Base-by-base conservation (phyloP, 768 basidiomycete genomes). In the Phlegmacium glaucopus region DNA sequence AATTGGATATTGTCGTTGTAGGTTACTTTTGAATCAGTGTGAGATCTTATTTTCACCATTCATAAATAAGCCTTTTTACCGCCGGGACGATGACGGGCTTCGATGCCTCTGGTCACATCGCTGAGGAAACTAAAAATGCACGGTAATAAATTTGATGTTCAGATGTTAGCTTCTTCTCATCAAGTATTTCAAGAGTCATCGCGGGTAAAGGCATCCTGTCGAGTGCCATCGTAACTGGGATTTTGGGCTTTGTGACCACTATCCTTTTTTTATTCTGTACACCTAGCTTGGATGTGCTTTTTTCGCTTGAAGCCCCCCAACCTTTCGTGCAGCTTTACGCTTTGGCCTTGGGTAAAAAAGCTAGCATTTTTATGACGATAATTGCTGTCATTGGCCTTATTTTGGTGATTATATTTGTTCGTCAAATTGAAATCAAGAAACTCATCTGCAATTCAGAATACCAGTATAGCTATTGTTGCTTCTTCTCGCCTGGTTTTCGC, bases 1-100 rank as follows among this genome's bases (percentile, higher is more conserved):
- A 94, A 94, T 58, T 95, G 90, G 90, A 77, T 91, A 12, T 66
- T 96, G 32, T 90, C 86, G 4, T 90, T 91, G 90, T 90, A 55
- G 22, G 65, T 56, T 17, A 42, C 17, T 41, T 16, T 38, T 15
- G 39, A 30, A 15, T 48, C 27, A 12, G 17, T 12, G 8, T 30
- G 26, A 25, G 34, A 10, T 26, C 27, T 41, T 12, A n/a, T 35
- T 27, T 26, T 42, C 45, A 51, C 45, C 45, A 27, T 53, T 37
- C 38, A 44, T 42, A 46, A 90, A 44, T 42, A 46, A 90, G 87
- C 72, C 73, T 94, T 16, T 93, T 91, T 65, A 87, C 90, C 1
- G 83, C 91, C 0, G 90, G 92, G 9, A 90, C 87, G 0, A 69
- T 95, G 70, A 93, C 87, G 4, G 94, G 94, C 6, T 95, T 94